Evolutionary conservation across 2,329 filamentous ascomycete species (phyloP), one percentile per base, ranked within the genome.

Genomic region (Diplodia mutila): DNA sequence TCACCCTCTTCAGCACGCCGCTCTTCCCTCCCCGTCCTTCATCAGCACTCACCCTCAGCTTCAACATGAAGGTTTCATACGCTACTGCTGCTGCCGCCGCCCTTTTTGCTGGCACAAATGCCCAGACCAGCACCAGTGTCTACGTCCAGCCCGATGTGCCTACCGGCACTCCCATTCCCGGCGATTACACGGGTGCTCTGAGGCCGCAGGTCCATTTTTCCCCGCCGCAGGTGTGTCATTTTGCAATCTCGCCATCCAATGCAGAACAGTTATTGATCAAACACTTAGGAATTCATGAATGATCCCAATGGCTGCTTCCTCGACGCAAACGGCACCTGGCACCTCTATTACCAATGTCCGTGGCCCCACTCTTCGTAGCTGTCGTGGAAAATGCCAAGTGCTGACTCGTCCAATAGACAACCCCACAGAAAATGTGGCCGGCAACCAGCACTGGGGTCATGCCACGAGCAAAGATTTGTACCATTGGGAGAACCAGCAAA

Each of bases 401-500:
- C 34, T 53, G 39, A 55, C 34, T 27, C 57, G 46, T 69, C 68
- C n/a, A 55, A 66, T 53, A 83, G 82, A 85, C 70, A 85, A 86
- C 66, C 84, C 85, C 1, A 80, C 80, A 0, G 82, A 73, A 2
- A 76, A 78, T 8, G 80, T 85, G 0, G 84, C 79, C 6, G 87
- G 86, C 1, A 87, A 88, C 69, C 85, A 89, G 72, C 87, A 90
- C 71, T 90, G 88, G 89, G 88, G 89, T 11, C 88, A 90, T 72
- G 87, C 87, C 2, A 90, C 87, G 1, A 87, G 84, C 37, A 72
- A 77, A 16, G 88, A 91, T 71, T 78, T 90, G 1, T 89, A 88
- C 71, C 84, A 85, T 68, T 91, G 88, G 89, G 80, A 79, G 1
- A 89, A 90, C 70, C 87, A 90, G 72, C 84, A 85, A 5, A 86